Base-by-base conservation (phyloP, 2,329 filamentous ascomycete genomes). In the Fusarium robinianum region DNA sequence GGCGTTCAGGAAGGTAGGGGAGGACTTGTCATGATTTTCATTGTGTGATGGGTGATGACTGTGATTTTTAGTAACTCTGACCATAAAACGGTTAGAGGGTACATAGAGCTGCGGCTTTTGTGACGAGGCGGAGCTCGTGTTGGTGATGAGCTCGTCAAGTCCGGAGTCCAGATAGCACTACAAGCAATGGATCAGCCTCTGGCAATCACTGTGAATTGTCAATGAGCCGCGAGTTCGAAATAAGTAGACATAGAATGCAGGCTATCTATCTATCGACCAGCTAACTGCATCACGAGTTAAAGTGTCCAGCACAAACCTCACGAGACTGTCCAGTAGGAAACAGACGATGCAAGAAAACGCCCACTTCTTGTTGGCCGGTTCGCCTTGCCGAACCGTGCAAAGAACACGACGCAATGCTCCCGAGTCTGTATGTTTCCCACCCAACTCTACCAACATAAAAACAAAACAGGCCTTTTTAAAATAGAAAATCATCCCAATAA, bases 271-370 rank as follows among this genome's bases (percentile, higher is more conserved):
- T 55, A 53, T 53, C 32, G 45, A 55, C 23, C 41, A 49, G 23
- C 29, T 39, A 26, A 29, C 23, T 18, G 9, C 25, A 49, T 32
- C n/a, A n/a, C n/a, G 26, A 38, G 38, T 45, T 27, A 45, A 54
- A 29, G 57, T 60, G 57, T 36, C 52, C 51, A 57, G 57, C 57
- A 56, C 51, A 56, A 35, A 46, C 31, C 35, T 39, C 32, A 41
- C 15, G 31, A 22, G 27, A 23, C n/a, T n/a, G n/a, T n/a, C 22
- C 14, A 30, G 30, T 43, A 45, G 9, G 31, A 27, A 35, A 22
- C 38, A 27, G 23, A 25, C 31, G 22, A 40, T 35, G 27, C 36
- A 38, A 35, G 12, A 30, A 34, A 19, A 33, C 35, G 41, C 16
- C 46, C 43, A 29, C 21, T 40, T 25, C 37, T 29, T 36, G 37